Evolutionary conservation across 2,329 filamentous ascomycete genomes (phyloP).

Genomic region (Uncinocarpus reesii): DNA sequence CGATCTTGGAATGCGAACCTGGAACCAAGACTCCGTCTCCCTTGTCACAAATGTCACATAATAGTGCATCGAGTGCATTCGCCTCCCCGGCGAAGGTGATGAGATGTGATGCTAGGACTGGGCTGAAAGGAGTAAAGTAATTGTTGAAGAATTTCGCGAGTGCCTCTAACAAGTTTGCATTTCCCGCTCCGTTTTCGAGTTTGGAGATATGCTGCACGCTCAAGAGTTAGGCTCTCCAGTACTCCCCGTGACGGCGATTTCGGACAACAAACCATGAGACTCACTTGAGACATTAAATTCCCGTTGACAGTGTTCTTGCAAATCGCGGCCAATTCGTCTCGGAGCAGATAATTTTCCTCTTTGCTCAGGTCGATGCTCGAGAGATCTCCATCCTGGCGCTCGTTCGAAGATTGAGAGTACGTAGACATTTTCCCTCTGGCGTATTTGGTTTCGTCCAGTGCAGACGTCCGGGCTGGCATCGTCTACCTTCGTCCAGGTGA

Average conservation of each 20-base stretch:
- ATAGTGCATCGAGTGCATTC: conserved; percentile 22
- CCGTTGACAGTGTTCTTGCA: conserved; percentile 10
- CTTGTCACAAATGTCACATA: conserved; percentile 27
- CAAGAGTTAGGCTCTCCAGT: neutral
- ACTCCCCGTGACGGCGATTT: too few relatives aligned
- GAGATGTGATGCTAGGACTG: conserved; percentile 20
- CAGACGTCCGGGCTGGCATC: too few relatives aligned
- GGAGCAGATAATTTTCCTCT: conserved; percentile 16
- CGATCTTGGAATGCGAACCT: conserved; percentile 25
- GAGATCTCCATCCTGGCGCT: neutral
- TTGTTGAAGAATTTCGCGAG: conserved; percentile 22
- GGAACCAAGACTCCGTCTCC: conserved; percentile 28
- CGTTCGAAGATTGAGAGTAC: neutral
- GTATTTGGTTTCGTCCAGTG: too few relatives aligned
- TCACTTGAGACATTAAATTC: conserved; percentile 12
- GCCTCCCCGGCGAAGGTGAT: conserved; percentile 18
- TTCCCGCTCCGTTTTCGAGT: conserved; percentile 17
- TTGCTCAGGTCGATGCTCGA: conserved; percentile 15
- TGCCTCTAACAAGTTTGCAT: conserved; percentile 19
- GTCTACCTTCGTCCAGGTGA: too few relatives aligned
- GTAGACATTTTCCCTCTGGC: neutral
- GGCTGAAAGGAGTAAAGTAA: conserved; percentile 22
- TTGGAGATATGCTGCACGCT: conserved; percentile 16
- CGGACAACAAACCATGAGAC: neutral
- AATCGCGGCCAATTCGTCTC: conserved; percentile 14